phyloP scores from a whole-genome alignment of 352 stramenopile species.

The Pythium oligandrum region DNA sequence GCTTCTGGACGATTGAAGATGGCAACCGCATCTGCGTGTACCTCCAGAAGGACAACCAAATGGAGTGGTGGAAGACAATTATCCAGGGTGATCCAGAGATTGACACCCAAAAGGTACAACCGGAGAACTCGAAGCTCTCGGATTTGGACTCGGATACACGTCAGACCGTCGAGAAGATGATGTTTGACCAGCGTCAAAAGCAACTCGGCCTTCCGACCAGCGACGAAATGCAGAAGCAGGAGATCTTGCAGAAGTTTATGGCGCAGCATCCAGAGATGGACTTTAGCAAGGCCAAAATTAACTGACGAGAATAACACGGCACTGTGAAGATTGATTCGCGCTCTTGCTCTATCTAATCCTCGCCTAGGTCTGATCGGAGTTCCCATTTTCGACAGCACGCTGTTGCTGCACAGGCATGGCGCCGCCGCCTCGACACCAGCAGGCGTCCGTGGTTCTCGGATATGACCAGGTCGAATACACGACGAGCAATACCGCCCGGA shows the following conservation, averaged over 20 bases:
- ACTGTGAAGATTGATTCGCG: neutral
- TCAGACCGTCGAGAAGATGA: constrained; percentile 99
- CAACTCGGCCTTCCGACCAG: constrained; percentile 94
- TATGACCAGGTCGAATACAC: constrained; percentile 56
- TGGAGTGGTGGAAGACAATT: constrained; percentile 99
- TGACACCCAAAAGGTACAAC: constrained; percentile 97
- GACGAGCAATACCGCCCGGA: constrained; percentile 43
- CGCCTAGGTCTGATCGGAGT: too few relatives aligned
- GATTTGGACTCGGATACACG: constrained; percentile 98
- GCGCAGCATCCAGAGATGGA: constrained; percentile 99
- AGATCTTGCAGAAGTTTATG: constrained; percentile 99
- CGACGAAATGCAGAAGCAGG: constrained; percentile 97
- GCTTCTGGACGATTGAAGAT: constrained; percentile 98
- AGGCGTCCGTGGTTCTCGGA: constrained; percentile 57
- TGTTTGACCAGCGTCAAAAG: constrained; percentile 98
- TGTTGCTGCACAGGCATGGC: constrained; percentile 3
- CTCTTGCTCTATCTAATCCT: constrained; percentile 1
- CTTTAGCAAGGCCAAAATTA: constrained; percentile 98
- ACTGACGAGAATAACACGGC: constrained; percentile 38
- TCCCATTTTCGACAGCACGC: too few relatives aligned
- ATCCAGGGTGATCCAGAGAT: constrained; percentile 95
- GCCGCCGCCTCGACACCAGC: constrained; percentile 28
- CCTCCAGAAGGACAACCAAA: constrained; percentile 98
- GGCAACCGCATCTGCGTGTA: constrained; percentile 89
- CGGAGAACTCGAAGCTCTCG: constrained; percentile 97